Base-by-base conservation (phyloP, 179 eudicot genomes). In the Spergularia azorica region DNA sequence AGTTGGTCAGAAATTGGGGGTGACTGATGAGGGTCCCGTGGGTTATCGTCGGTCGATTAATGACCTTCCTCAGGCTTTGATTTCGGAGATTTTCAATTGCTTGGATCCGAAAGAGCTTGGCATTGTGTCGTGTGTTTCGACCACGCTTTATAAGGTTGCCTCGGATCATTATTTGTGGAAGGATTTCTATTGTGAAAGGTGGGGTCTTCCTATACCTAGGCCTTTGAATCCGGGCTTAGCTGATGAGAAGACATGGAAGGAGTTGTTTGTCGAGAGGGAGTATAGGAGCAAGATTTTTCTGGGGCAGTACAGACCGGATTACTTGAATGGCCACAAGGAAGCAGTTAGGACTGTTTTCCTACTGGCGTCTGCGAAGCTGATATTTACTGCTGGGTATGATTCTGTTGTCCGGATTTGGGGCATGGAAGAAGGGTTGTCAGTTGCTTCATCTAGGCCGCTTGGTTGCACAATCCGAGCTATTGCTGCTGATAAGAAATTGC, bases 51-150 rank as follows among this genome's bases (percentile, higher is more conserved):
- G 82, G 82, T 89, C 93, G 1, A 89, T 93, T 38, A 85, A 86
- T n/a, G 99, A 93, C 80, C 94, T 95, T 16, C 98, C 97, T 60
- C 79, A 88, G 6, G 91, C 88, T 32, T 70, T 95, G 81, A 85
- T 95, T 77, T 87, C 88, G n/a, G 98, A 95, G 81, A 93, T 95
- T 68, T 81, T 95, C 15, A 95, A 89, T 70, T 95, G 90, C 76
- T 92, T 95, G 68, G 97, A 91, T 65, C 99, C 98, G 1, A 93
- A 90, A 75, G 98, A 92, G 87, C 97, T 95, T 69, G 98, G 97
- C 13, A 72, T 93, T 65, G 90, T 93, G 39, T 95, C 94, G 39
- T 95, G 98, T 82, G 98, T 95, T 57, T 89, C 89, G 17, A 85
- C 90, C 12, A 78, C 76, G 41, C 80, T 93, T 13, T 87, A 84